phyloP scores from a whole-genome alignment of 1,139 yeast species.

The Yamadazyma triangularis region DNA sequence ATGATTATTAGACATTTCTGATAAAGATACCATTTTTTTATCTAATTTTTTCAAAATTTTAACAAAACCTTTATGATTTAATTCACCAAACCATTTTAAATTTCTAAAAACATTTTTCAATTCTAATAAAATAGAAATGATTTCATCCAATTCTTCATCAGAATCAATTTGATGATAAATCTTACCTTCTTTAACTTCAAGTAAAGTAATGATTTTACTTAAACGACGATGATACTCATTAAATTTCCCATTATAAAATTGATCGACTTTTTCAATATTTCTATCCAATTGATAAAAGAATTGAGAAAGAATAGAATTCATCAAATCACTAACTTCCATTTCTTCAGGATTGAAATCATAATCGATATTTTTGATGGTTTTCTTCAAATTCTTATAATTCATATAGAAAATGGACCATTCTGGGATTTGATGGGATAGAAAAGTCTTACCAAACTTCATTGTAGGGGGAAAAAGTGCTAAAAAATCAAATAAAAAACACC shows the following conservation, averaged over 20 bases:
- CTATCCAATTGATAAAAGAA: constrained; percentile 80
- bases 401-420: constrained; percentile 84
- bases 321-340: constrained; percentile 19
- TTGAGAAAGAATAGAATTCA: constrained; percentile 43
- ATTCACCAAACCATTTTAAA: constrained; percentile 89
- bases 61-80: constrained; percentile 84
- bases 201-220: constrained; percentile 37
- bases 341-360: constrained; percentile 33
- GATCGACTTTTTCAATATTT: constrained; percentile 77
- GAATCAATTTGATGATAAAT: constrained; percentile 32
- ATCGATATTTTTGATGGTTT: constrained; percentile 57
- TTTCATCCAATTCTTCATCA: constrained; percentile 72
- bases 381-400: constrained; percentile 83
- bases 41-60: constrained; percentile 90
- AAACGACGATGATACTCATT: constrained; percentile 72
- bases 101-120: constrained; percentile 75
- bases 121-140: constrained; percentile 71
- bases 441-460: constrained; percentile 86
- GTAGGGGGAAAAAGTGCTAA: no score
- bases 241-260: constrained; percentile 68
- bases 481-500: no score
- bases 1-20: constrained; percentile 13
- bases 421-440: constrained; percentile 82
- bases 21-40: constrained; percentile 53
- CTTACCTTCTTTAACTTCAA: constrained; percentile 23